A percentile compares a stretch with the other conserved stretches of the same genome.
These are phyloP conservation scores for Kingdonia uniflora DNA, from an alignment of 164 flowering plant genomes.

Conservation along the genomic window DNA sequence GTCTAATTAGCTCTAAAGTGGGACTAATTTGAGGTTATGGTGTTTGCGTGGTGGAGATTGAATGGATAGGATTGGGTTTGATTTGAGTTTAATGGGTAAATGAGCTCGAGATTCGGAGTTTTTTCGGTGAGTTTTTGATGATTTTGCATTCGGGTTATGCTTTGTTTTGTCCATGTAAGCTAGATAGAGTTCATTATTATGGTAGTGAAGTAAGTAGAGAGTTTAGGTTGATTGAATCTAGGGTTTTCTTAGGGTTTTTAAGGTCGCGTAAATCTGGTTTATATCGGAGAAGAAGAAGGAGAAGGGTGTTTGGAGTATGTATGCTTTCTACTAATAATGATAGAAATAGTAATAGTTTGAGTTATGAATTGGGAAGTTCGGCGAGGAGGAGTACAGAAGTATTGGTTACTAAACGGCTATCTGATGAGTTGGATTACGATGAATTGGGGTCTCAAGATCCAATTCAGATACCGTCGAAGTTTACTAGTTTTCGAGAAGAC, in stretches of 20 bases:
- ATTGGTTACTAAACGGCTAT: conserved; percentile 29
- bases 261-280: too few species aligned
- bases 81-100: too few species aligned
- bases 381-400: conserved; percentile 25
- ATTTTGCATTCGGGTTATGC: conserved; percentile 23
- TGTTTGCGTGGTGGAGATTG: too few species aligned
- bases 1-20: too few species aligned
- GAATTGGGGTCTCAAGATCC: conserved; percentile 19
- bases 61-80: too few species aligned
- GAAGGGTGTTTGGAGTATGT: conserved; percentile 12
- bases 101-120: too few species aligned
- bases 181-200: neutral
- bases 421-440: conserved; percentile 32
- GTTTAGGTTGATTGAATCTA: too few species aligned
- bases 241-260: neutral
- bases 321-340: conserved; percentile 9
- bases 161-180: conserved; percentile 12
- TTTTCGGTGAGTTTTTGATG: conserved; percentile 20
- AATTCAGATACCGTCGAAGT: conserved; percentile 36
- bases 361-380: conserved; percentile 17
- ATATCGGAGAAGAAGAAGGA: conserved; percentile 7
- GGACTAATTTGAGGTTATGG: too few species aligned
- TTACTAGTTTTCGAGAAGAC: conserved; percentile 57
- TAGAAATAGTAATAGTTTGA: conserved; percentile 19
- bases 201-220: neutral